Conservation (phyloP, 192 early-diverging fungal genomes). For the Backusella tuberculispora region DNA sequence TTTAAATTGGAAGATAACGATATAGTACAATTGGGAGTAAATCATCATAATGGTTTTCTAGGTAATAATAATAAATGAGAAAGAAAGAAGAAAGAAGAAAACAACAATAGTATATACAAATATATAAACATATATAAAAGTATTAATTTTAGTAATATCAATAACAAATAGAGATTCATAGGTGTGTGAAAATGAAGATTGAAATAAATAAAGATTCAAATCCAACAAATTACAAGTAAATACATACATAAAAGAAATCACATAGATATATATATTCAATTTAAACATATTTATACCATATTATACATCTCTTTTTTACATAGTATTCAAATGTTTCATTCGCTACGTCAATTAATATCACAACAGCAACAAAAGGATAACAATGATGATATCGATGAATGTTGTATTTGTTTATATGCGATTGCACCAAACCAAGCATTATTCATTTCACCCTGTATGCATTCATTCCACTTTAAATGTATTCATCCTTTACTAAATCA, state of each 20-base stretch:
- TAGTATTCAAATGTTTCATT: neutral
- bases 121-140: neutral
- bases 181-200: slow-evolving; percentile 88
- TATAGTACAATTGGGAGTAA: slow-evolving; percentile 93
- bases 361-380: neutral
- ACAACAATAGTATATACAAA: neutral
- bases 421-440: slow-evolving; percentile 82
- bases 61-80: slow-evolving; percentile 44
- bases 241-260: neutral
- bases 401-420: slow-evolving; percentile 82
- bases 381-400: slow-evolving; percentile 51
- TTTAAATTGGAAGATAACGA: slow-evolving; percentile 86
- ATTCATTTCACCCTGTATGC: slow-evolving; percentile 84
- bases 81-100: neutral
- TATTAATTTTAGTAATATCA: neutral
- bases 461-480: slow-evolving; percentile 91
- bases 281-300: neutral
- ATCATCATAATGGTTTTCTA: slow-evolving; percentile 91
- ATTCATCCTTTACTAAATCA: slow-evolving; percentile 78
- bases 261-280: neutral
- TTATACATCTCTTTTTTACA: slow-evolving; percentile 38
- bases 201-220: slow-evolving; percentile 54
- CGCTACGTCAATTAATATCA: neutral
- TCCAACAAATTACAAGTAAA: neutral
- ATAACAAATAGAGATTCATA: slow-evolving; percentile 63